phyloP scores from a whole-genome alignment of 345 rosid genomes.

The Clausena lansium region DNA sequence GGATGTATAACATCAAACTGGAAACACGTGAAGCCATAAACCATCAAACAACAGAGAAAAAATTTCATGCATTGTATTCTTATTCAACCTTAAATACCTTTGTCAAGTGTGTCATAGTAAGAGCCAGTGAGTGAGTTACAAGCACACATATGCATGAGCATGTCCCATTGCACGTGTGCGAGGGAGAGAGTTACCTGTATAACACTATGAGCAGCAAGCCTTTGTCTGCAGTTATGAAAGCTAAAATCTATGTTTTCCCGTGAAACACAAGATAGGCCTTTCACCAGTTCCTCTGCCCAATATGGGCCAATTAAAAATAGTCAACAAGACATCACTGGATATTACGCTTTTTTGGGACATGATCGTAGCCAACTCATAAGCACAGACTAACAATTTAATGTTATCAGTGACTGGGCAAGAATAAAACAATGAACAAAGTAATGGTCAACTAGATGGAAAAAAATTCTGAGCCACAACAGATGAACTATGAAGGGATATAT shows the following conservation, averaged over 20 bases:
- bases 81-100: no score
- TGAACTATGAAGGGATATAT: neutral
- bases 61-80: neutral
- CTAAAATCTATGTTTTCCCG: slow-evolving; percentile 98
- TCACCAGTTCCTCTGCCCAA: slow-evolving; percentile 76
- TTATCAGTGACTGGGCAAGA: slow-evolving; percentile 1
- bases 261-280: slow-evolving; percentile 72
- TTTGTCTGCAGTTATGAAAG: slow-evolving; percentile 76
- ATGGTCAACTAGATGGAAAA: slow-evolving; percentile 6
- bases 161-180: neutral
- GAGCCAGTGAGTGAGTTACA: neutral
- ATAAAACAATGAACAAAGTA: neutral
- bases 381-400: neutral
- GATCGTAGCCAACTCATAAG: neutral
- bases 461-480: neutral
- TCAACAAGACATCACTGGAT: neutral
- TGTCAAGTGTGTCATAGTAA: neutral
- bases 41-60: neutral
- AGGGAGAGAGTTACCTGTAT: slow-evolving; percentile 67
- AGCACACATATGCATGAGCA: neutral
- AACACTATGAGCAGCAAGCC: slow-evolving; percentile 90
- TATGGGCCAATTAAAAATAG: neutral
- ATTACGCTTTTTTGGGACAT: neutral
- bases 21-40: neutral
- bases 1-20: neutral